Base-by-base conservation (phyloP, 345 rosid species). In the Lumnitzera littorea region DNA sequence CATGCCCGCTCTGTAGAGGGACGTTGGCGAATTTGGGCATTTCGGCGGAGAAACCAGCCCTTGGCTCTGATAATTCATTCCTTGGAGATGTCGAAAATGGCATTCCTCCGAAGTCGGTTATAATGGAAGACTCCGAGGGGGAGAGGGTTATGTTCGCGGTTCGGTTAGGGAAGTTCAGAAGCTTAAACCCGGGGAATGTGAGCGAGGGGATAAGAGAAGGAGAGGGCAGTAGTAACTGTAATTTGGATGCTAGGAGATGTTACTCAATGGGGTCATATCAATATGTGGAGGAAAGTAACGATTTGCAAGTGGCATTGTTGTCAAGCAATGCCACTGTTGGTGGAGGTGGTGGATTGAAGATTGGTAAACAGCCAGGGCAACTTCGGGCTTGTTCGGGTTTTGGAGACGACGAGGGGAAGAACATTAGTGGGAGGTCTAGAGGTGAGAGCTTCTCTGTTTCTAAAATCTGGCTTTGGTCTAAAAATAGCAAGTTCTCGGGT, bases 1-100 rank as follows among this genome's bases (percentile, higher is more conserved):
- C 86, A 11, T 88, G 96, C 65, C 96, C 91, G 47, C 86, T 88
- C 3, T 88, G 91, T 61, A 78, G 91, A 68, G 78, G 67, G 7
- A 64, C 78, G 56, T 79, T 88, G 57, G 74, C 53, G 53, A 63
- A 66, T 62, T 64, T 82, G 31, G 47, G 36, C 50, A 20, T 54
- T 55, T 48, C 64, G 16, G 36, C 63, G 48, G 75, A 72, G 17
- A 72, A 47, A 17, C 76, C 78, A 51, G 23, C 60, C 13, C 60
- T 55, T 52, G 69, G 64, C 29, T 65, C 55, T 25, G 73, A 72
- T 4, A 27, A 58, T 62, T 61, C 69, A 36, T 36, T 36, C 43
- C 43, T 16, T 62, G 77, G 69, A 67, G 69, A 48, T 53, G 43
- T 16, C 55, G 69, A 5, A 68, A 59, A 58, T 63, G 70, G 47